phyloP scores from a whole-genome alignment of 1,284 basidiomycete species.

The Phylloboletellus chloephorus region DNA sequence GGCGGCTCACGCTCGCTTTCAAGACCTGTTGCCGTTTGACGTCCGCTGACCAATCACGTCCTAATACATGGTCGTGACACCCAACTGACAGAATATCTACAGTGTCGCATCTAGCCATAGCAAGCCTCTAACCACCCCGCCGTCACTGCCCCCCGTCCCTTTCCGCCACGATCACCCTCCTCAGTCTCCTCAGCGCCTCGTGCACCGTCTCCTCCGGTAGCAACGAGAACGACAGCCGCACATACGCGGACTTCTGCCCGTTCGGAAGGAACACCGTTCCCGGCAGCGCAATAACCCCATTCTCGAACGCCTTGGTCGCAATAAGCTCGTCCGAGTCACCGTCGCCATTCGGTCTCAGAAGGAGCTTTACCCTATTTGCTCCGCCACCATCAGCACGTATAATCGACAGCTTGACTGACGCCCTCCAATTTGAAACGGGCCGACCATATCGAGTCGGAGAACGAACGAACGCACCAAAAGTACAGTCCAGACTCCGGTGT shows the following conservation, averaged over 20 bases:
- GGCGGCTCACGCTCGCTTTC: no score
- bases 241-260: conserved; percentile 57
- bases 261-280: conserved; percentile 69
- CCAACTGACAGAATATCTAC: conserved; percentile 5
- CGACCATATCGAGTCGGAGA: neutral
- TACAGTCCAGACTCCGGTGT: conserved; percentile 84
- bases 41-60: no score
- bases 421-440: conserved; percentile 8
- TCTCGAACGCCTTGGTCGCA: conserved; percentile 65
- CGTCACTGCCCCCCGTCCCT: conserved; percentile 17
- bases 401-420: neutral
- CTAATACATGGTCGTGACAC: no score
- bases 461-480: conserved; percentile 55
- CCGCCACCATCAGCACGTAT: conserved; percentile 5
- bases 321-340: conserved; percentile 73
- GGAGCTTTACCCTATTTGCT: conserved; percentile 53
- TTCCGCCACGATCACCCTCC: conserved; percentile 52
- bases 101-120: neutral
- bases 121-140: no score
- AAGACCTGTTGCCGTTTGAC: no score
- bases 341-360: conserved; percentile 36
- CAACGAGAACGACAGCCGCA: conserved; percentile 72
- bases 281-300: conserved; percentile 82
- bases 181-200: conserved; percentile 63
- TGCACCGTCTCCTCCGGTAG: conserved; percentile 64